A percentile compares a stretch with the other conserved stretches of the same genome.
Conservation (phyloP, 2,329 filamentous ascomycete species). For the Paecilomyces fulvus region DNA sequence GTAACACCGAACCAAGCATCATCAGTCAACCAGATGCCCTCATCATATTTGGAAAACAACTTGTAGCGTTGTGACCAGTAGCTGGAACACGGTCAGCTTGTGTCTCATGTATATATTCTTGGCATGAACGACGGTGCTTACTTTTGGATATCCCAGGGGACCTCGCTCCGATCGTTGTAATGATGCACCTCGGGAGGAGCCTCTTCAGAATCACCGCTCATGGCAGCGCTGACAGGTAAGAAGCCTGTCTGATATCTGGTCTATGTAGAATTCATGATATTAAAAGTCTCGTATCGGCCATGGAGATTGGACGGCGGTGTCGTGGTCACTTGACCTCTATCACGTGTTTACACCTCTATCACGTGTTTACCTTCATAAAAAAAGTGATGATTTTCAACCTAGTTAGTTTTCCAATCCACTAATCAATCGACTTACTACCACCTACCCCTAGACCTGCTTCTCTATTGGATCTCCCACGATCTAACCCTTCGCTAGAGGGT, state of each 20-base stretch:
- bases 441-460: too few relatives aligned
- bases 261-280: not conserved
- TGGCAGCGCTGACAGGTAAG: constrained; percentile 9
- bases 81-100: constrained; percentile 37
- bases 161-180: constrained; percentile 60
- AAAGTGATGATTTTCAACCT: too few relatives aligned
- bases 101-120: not conserved
- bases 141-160: constrained; percentile 81
- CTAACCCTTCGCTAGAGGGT: too few relatives aligned
- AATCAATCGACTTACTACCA: too few relatives aligned
- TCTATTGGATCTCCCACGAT: too few relatives aligned
- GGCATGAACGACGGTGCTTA: constrained; percentile 32
- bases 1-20: constrained; percentile 97
- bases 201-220: constrained; percentile 23
- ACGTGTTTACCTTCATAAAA: too few relatives aligned
- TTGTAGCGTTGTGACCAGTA: constrained; percentile 87
- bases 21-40: constrained; percentile 83
- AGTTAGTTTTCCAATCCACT: too few relatives aligned
- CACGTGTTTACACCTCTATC: too few relatives aligned
- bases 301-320: not conserved
- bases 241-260: not conserved
- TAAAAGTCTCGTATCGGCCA: not conserved
- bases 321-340: too few relatives aligned
- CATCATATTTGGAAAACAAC: constrained; percentile 80
- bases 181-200: constrained; percentile 49